These are phyloP conservation scores for Hypseocharis bilobata DNA, from an alignment of 441 rosid genomes.

Conservation along the genomic window DNA sequence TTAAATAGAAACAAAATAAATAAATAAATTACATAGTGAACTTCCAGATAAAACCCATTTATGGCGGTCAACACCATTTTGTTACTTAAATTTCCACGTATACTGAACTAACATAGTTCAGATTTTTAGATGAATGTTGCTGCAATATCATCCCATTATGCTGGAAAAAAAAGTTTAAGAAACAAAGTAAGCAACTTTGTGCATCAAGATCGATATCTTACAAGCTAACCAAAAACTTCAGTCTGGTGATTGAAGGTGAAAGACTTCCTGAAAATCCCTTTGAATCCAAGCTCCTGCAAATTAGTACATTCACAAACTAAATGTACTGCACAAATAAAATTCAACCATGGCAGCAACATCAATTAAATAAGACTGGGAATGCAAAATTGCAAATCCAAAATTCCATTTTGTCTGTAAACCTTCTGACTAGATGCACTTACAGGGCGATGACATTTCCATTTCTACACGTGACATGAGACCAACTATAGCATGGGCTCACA, in stretches of 20 bases:
- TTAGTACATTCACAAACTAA: conserved; percentile 18
- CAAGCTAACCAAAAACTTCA: conserved; percentile 64
- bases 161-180: too few species aligned
- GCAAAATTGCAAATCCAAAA: background rate
- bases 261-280: conserved; percentile 75
- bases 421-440: conserved; percentile 39
- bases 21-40: too few species aligned
- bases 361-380: background rate
- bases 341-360: background rate
- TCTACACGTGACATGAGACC: conserved; percentile 72
- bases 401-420: background rate
- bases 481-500: conserved; percentile 81
- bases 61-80: too few species aligned
- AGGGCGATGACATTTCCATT: conserved; percentile 55
- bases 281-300: conserved; percentile 56
- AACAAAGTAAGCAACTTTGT: background rate
- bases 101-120: too few species aligned
- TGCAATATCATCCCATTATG: background rate
- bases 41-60: too few species aligned
- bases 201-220: conserved; percentile 31
- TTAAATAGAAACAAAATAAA: too few species aligned
- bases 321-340: conserved; percentile 7
- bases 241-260: conserved; percentile 55
- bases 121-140: background rate
- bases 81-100: too few species aligned